These are phyloP conservation scores for Periconia sp. DNA, from an alignment of 2,329 filamentous ascomycete species.

Conservation along the genomic window DNA sequence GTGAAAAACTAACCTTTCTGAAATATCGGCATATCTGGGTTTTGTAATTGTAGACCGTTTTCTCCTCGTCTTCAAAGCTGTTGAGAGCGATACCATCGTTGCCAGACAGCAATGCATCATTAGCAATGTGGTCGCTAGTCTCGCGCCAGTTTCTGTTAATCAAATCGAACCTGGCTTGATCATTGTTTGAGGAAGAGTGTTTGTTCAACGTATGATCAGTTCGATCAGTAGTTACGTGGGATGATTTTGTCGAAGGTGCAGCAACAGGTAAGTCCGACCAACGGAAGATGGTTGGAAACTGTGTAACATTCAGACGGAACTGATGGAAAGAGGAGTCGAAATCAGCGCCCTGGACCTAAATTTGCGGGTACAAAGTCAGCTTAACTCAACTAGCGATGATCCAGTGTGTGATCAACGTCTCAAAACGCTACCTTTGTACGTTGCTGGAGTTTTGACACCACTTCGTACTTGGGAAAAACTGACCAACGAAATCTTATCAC, in stretches of 20 bases:
- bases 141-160: slow-evolving; percentile 3
- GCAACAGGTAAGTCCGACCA: slow-evolving; percentile 22
- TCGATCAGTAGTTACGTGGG: neutral
- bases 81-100: neutral
- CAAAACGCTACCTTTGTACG: too few species aligned
- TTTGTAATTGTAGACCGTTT: neutral
- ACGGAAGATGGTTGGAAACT: slow-evolving; percentile 57
- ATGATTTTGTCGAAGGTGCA: slow-evolving; percentile 7
- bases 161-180: slow-evolving; percentile 28
- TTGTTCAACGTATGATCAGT: neutral
- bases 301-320: slow-evolving; percentile 54
- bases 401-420: too few species aligned
- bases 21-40: slow-evolving; percentile 25
- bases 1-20: slow-evolving; percentile 17
- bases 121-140: neutral
- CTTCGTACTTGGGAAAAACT: too few species aligned
- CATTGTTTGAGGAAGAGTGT: neutral
- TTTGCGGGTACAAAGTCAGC: too few species aligned
- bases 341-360: slow-evolving; percentile 53
- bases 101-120: neutral
- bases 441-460: too few species aligned
- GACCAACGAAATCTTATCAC: slow-evolving; percentile 58
- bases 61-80: neutral
- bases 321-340: slow-evolving; percentile 58
- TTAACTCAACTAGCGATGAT: too few species aligned